phyloP scores from a whole-genome alignment of 345 rosid species.

The Populus euphratica region DNA sequence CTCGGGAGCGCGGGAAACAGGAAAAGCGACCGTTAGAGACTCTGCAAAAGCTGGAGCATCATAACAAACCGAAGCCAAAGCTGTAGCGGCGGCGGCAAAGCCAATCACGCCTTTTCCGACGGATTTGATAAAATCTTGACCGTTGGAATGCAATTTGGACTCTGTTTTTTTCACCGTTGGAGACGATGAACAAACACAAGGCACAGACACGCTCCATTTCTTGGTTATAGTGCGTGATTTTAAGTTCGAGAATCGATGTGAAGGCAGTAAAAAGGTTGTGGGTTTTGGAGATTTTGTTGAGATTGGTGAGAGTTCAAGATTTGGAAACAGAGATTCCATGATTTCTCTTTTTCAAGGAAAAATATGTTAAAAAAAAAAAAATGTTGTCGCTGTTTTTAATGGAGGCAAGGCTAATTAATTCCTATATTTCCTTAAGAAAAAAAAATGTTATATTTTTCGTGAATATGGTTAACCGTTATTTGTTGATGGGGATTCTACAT shows the following conservation, averaged over 20 bases:
- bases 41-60: conserved; percentile 73
- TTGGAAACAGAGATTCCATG: conserved; percentile 42
- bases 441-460: neutral
- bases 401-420: too few species aligned
- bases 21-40: conserved; percentile 73
- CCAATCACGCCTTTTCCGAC: conserved; percentile 47
- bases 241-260: conserved; percentile 19
- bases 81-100: conserved; percentile 51
- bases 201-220: conserved; percentile 24
- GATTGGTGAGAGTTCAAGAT: conserved; percentile 21
- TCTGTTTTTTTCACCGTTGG: conserved; percentile 17
- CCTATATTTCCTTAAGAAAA: too few species aligned
- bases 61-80: conserved; percentile 42
- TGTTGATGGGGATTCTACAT: conserved; percentile 29
- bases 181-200: conserved; percentile 18
- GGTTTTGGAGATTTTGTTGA: conserved; percentile 27
- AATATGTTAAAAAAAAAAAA: neutral
- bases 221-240: conserved; percentile 8
- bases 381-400: too few species aligned
- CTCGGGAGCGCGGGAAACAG: conserved; percentile 80
- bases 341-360: too few species aligned
- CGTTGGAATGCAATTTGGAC: conserved; percentile 4
- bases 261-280: conserved; percentile 23
- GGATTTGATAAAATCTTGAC: conserved; percentile 24
- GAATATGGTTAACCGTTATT: conserved; percentile 23